Conservation (phyloP, 139 green algal species). For the Auxenochlorella protothecoides region DNA sequence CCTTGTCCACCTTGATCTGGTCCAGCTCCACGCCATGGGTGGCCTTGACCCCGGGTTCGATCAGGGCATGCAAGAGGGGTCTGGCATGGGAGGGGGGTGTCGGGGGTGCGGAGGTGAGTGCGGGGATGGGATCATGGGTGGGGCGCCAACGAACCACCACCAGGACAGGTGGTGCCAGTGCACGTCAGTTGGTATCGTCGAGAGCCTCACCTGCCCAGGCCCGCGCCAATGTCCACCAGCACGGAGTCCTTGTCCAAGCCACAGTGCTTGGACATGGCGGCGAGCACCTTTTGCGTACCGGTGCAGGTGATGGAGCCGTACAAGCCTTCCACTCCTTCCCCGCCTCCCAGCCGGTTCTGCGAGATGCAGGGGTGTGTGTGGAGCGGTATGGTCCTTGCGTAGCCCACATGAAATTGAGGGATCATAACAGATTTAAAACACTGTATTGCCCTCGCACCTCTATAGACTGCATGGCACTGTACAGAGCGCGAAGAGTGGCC, state of each 20-base stretch:
- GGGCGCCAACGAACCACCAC: neutral
- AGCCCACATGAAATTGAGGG: neutral
- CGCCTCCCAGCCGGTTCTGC: conserved; percentile 77
- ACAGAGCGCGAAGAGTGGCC: conserved; percentile 15
- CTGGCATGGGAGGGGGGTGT: conserved; percentile 17
- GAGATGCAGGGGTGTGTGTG: neutral
- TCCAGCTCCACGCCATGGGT: conserved; percentile 72
- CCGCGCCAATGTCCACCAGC: conserved; percentile 79
- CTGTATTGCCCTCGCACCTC: conserved; percentile 23
- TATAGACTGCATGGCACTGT: conserved; percentile 46
- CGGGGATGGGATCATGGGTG: neutral
- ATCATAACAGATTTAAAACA: neutral
- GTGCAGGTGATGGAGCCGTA: conserved; percentile 74
- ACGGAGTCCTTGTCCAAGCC: conserved; percentile 41
- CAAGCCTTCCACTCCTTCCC: conserved; percentile 83
- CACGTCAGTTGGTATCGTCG: too few relatives aligned
- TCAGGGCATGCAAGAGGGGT: conserved; percentile 69
- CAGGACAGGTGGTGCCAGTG: too few relatives aligned
- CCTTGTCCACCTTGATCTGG: conserved; percentile 76
- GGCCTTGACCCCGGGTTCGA: conserved; percentile 30
- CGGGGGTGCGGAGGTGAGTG: neutral
- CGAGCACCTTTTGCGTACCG: conserved; percentile 66
- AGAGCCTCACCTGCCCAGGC: conserved; percentile 58
- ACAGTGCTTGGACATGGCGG: conserved; percentile 47
- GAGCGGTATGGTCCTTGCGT: neutral